Base-by-base conservation (phyloP, 345 rosid genomes). In the Hypericum androsaemum region DNA sequence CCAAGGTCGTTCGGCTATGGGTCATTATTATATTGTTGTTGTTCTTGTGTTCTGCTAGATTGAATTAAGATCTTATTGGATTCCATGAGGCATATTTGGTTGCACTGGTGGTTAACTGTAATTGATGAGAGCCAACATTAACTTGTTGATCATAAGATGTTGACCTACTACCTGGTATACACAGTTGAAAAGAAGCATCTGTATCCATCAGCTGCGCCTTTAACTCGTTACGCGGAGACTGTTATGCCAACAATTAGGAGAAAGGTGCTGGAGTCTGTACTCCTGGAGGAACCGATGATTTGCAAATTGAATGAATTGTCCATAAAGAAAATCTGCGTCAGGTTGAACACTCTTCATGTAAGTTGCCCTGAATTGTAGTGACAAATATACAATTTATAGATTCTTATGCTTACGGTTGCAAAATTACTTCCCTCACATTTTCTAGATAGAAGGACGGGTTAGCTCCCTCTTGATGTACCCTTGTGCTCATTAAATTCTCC, bases 281-380 rank as follows among this genome's bases (percentile, higher is more conserved):
- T 71, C 53, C 58, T 73, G 51, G 92, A 92, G 53, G 70, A 75
- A 46, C 67, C 63, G 41, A 54, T 81, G 65, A 65, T 62, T 46
- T 63, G 49, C 52, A 82, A 77, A 64, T 57, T 92, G 74, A 75
- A 79, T 37, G 77, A 67, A 53, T 53, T 80, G 66, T 82, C 98
- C 47, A 65, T 80, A 64, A 62, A 94, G 10, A 92, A 81, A 70
- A 87, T 88, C 63, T 84, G 98, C 68, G 71, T 92, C 64, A 80
- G 84, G 68, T 71, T 84, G 69, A 88, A 88, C 67, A 88, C 98
- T 52, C 88, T 92, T 71, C 82, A 81, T 61, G 98, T 92, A 72
- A 71, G 79, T 61, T 38, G 42, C 8, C 49, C 38, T 40, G 7
- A 46, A n/a, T n/a, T n/a, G n/a, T n/a, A n/a, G n/a, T n/a, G n/a